These are phyloP conservation scores for Cadophora sp. DNA, from an alignment of 2,329 filamentous ascomycete species.

Conservation along the genomic window DNA sequence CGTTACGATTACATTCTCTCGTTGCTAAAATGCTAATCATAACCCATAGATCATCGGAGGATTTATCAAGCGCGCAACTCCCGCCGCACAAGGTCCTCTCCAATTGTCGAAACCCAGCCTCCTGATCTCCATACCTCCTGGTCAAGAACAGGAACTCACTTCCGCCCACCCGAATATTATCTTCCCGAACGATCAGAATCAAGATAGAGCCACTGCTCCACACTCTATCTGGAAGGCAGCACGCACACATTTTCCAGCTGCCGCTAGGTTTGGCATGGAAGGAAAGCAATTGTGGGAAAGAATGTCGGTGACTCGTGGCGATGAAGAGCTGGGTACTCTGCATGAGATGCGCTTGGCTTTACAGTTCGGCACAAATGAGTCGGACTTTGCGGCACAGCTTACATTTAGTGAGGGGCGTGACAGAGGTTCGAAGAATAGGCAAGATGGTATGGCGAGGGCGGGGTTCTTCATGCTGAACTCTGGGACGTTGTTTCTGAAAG, in stretches of 20 bases:
- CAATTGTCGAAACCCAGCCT: background rate
- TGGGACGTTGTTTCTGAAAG: slow-evolving; percentile 5
- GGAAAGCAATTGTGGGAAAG: background rate
- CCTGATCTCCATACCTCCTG: background rate
- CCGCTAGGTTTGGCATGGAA: background rate
- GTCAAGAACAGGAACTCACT: background rate
- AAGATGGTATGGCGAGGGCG: background rate
- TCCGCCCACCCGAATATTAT: background rate
- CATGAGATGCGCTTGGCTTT: slow-evolving; percentile 10
- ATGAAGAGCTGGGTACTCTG: background rate
- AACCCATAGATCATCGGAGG: background rate
- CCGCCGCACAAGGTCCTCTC: background rate
- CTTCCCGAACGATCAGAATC: slow-evolving; percentile 1
- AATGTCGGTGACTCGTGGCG: background rate
- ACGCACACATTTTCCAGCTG: background rate
- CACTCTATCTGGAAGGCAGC: slow-evolving; percentile 4
- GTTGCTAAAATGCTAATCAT: background rate
- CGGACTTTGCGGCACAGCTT: background rate
- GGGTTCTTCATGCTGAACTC: slow-evolving; percentile 3
- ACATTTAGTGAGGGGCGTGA: background rate
- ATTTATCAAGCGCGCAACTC: background rate
- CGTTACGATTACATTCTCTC: too few species aligned
- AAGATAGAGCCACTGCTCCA: background rate
- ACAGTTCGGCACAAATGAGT: slow-evolving; percentile 16
- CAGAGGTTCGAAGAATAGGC: background rate